Evolutionary conservation across 83 land plant genomes (phyloP).

Genomic region (Picea abies): DNA sequence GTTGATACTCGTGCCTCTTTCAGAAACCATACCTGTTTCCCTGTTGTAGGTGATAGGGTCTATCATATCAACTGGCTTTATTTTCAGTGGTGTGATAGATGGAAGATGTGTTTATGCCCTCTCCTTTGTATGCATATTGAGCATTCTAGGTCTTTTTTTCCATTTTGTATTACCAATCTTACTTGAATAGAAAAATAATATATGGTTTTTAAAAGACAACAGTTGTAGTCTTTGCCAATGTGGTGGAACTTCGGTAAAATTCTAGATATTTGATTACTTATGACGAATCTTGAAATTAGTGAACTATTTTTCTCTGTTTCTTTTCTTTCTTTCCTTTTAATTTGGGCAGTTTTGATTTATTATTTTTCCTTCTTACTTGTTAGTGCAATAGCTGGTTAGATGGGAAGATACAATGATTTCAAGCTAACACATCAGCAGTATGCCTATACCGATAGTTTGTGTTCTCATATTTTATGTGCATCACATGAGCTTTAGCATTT

Average conservation of each 20-base stretch:
- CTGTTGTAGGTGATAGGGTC: too few species aligned
- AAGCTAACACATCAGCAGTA: neutral
- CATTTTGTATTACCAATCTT: neutral
- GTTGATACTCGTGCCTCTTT: too few species aligned
- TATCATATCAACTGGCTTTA: too few species aligned
- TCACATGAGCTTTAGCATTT: neutral
- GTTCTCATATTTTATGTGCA: conserved; percentile 4
- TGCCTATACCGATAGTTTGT: neutral
- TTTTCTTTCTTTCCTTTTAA: neutral
- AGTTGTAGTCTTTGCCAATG: neutral
- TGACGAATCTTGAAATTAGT: neutral
- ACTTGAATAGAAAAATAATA: neutral
- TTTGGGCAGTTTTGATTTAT: neutral
- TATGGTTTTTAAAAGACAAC: neutral
- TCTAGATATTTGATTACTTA: neutral
- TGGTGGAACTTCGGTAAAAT: neutral
- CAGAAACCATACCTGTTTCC: too few species aligned
- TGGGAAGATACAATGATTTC: neutral
- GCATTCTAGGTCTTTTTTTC: too few species aligned
- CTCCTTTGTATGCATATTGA: too few species aligned
- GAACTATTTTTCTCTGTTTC: neutral
- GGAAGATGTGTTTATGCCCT: too few species aligned
- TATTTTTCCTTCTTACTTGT: neutral
- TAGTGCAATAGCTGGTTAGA: neutral
- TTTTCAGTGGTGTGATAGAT: too few species aligned